Evolutionary conservation across 306 rosid species (phyloP).

Genomic region (Quercus dentata): DNA sequence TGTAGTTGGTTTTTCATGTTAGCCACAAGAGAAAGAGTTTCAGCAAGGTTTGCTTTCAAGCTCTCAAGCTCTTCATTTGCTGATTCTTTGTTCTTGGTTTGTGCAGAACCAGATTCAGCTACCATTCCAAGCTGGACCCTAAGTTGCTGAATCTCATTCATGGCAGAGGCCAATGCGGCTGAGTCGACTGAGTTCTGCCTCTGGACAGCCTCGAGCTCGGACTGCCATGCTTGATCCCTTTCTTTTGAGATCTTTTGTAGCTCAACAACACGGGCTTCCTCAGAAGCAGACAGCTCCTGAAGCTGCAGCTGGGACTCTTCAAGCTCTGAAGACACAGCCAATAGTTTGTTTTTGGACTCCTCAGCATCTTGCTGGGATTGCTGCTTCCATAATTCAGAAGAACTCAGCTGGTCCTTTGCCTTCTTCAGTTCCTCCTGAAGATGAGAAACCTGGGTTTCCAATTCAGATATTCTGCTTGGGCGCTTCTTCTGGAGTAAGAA

Average conservation of each 20-base stretch:
- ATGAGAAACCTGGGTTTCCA: conserved; percentile 79
- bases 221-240: conserved; percentile 45
- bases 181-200: conserved; percentile 55
- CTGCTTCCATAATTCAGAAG: conserved; percentile 66
- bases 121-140: conserved; percentile 64
- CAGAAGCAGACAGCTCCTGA: conserved; percentile 46
- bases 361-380: conserved; percentile 72
- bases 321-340: conserved; percentile 55
- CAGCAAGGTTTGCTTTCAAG: conserved; percentile 61
- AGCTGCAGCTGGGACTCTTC: conserved; percentile 64
- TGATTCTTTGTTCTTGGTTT: conserved; percentile 40
- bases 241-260: conserved; percentile 52
- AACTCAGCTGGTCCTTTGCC: conserved; percentile 53
- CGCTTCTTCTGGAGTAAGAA: conserved; percentile 62
- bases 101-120: conserved; percentile 44
- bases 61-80: conserved; percentile 53
- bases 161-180: conserved; percentile 55
- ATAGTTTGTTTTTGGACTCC: conserved; percentile 55
- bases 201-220: conserved; percentile 44
- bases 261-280: conserved; percentile 50
- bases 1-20: conserved; percentile 54
- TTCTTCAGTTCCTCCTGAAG: conserved; percentile 72
- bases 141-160: conserved; percentile 65
- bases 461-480: conserved; percentile 76
- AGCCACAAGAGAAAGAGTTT: conserved; percentile 59